These are phyloP conservation scores for Sarocladium oryzae DNA, from an alignment of 2,329 filamentous ascomycete species.

Conservation along the genomic window DNA sequence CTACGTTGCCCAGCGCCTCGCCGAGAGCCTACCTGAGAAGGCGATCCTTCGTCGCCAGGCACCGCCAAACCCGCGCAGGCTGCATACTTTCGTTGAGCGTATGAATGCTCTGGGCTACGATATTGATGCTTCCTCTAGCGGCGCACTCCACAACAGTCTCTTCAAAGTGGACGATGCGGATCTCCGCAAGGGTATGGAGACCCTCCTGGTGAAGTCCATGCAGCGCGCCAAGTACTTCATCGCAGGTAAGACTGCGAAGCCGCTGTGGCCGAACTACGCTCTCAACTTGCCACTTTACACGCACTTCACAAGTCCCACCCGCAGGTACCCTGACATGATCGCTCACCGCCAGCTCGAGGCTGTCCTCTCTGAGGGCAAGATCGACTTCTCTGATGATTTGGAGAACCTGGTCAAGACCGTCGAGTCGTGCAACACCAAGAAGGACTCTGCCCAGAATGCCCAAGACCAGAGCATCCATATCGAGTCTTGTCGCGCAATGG, in stretches of 20 bases:
- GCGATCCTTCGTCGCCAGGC: constrained; percentile 84
- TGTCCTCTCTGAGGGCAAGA: constrained; percentile 70
- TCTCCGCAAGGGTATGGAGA: constrained; percentile 96
- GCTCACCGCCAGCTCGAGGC: constrained; percentile 93
- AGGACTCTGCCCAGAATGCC: constrained; percentile 93
- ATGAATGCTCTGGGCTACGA: constrained; percentile 90
- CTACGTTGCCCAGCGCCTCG: constrained; percentile 80
- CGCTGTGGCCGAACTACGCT: constrained; percentile 80
- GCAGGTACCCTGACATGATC: constrained; percentile 89
- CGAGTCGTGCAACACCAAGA: constrained; percentile 97
- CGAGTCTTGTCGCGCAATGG: constrained; percentile 92
- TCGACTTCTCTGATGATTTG: constrained; percentile 83
- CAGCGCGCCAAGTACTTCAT: constrained; percentile 94
- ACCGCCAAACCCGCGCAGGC: constrained; percentile 76
- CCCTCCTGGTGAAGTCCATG: constrained; percentile 90
- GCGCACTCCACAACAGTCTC: constrained; percentile 85
- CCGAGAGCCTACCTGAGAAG: constrained; percentile 76
- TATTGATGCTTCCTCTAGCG: constrained; percentile 84
- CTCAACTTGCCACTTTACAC: constrained; percentile 92
- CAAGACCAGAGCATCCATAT: constrained; percentile 99
- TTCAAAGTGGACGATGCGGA: constrained; percentile 88
- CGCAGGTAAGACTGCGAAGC: constrained; percentile 68
- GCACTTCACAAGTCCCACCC: constrained; percentile 92
- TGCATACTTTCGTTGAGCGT: constrained; percentile 85
- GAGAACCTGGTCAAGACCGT: constrained; percentile 87